phyloP scores from a whole-genome alignment of 768 basidiomycete species.

The Gautieria morchelliformis region DNA sequence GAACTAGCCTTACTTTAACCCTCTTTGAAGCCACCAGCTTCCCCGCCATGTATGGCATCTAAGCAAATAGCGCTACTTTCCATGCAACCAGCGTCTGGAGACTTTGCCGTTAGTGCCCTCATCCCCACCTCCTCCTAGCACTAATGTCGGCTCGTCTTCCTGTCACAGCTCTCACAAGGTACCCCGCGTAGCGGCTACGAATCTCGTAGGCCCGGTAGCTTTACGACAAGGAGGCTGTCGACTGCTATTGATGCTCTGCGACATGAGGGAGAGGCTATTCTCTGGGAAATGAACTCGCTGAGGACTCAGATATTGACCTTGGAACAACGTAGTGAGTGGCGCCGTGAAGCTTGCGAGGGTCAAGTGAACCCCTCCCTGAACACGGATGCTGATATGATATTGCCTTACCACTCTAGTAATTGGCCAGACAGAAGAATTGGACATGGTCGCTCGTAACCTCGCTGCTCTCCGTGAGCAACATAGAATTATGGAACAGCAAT shows the following conservation, averaged over 20 bases:
- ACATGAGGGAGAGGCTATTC: conserved; percentile 4
- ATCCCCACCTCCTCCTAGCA: background rate
- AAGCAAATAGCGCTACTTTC: background rate
- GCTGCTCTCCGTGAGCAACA: conserved; percentile 2
- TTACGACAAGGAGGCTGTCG: conserved; percentile 2
- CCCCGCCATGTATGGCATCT: conserved; percentile 1
- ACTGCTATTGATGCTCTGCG: conserved; percentile 6
- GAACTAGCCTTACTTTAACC: background rate
- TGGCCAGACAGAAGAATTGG: conserved; percentile 4
- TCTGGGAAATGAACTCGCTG: conserved; percentile 8
- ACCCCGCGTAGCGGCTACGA: background rate
- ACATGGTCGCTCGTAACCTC: background rate
- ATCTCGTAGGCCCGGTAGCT: background rate
- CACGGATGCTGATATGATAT: background rate
- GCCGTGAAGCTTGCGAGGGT: background rate
- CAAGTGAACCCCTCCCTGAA: background rate
- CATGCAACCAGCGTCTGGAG: conserved; percentile 5
- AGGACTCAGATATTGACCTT: conserved; percentile 2
- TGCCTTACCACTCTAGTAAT: background rate
- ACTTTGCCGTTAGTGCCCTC: background rate
- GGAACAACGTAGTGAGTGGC: conserved; percentile 7
- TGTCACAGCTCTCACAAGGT: background rate
- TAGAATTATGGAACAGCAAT: conserved; percentile 2
- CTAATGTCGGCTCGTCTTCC: background rate
- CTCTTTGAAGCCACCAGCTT: background rate